These are phyloP conservation scores for Talaromyces nanjingensis DNA, from an alignment of 495 filamentous ascomycete genomes.

Conservation along the genomic window DNA sequence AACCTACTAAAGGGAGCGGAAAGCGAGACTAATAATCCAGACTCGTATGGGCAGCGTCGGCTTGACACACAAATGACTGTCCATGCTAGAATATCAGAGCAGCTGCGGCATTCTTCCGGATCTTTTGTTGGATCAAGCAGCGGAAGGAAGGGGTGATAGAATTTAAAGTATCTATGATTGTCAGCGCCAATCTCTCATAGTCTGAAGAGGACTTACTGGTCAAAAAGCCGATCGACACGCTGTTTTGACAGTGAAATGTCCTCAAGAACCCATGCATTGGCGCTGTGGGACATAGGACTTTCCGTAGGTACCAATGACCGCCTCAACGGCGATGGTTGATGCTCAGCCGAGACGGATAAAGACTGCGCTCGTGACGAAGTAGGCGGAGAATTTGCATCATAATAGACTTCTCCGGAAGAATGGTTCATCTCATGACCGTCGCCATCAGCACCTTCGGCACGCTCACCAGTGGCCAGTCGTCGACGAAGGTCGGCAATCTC, in stretches of 20 bases:
- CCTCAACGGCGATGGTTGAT: constrained; percentile 26
- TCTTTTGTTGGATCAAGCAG: constrained; percentile 65
- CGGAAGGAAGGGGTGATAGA: constrained; percentile 80
- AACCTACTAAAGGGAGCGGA: constrained; percentile 66
- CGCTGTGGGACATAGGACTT: constrained; percentile 30
- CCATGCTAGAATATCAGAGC: constrained; percentile 78
- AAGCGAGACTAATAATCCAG: constrained; percentile 60
- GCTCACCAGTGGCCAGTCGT: constrained; percentile 30
- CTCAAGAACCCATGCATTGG: constrained; percentile 35
- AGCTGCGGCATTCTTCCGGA: constrained; percentile 69
- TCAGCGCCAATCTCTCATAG: background rate
- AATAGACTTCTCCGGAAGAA: constrained; percentile 34
- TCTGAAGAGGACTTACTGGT: constrained; percentile 26
- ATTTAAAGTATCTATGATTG: constrained; percentile 56
- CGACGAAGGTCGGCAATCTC: constrained; percentile 42
- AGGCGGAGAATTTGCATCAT: constrained; percentile 24
- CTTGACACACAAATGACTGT: constrained; percentile 75
- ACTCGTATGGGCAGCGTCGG: constrained; percentile 62
- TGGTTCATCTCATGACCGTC: constrained; percentile 31
- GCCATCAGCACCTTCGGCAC: constrained; percentile 21
- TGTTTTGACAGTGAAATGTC: constrained; percentile 33
- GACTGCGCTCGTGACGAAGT: constrained; percentile 23
- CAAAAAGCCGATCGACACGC: constrained; percentile 34
- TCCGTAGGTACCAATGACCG: constrained; percentile 23
- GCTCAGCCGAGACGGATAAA: constrained; percentile 31